Percentiles rank a stretch among this genome's conserved stretches.
Evolutionary conservation across 768 basidiomycete species (phyloP).

Genomic region (Lentinus brumalis): DNA sequence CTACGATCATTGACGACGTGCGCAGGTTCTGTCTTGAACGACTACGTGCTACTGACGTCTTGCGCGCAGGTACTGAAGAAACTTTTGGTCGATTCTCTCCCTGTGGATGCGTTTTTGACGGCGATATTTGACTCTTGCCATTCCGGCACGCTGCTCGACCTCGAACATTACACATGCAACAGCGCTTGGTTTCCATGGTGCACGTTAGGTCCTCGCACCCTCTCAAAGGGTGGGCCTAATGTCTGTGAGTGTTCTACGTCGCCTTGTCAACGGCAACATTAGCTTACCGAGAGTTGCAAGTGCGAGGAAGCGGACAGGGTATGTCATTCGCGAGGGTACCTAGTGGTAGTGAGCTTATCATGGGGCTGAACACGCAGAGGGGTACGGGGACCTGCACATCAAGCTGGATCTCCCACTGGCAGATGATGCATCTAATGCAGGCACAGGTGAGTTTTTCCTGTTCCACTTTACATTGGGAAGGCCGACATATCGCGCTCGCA

Average conservation of each 20-base stretch:
- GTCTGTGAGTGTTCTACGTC: too few relatives aligned
- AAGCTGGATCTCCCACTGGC: too few relatives aligned
- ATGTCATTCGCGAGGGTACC: background rate
- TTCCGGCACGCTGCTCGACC: constrained; percentile 22
- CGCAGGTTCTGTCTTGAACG: background rate
- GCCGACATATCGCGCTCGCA: too few relatives aligned
- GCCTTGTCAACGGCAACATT: background rate
- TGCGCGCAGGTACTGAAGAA: constrained; percentile 14
- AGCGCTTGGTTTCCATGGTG: background rate
- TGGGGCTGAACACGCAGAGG: background rate
- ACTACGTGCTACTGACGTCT: background rate
- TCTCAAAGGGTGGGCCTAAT: too few relatives aligned
- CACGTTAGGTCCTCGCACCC: too few relatives aligned
- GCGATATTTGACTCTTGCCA: constrained; percentile 26
- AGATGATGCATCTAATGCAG: too few relatives aligned
- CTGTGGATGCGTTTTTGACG: constrained; percentile 18
- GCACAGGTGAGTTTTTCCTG: too few relatives aligned
- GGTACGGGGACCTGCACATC: too few relatives aligned
- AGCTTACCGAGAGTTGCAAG: background rate
- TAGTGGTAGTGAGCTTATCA: background rate
- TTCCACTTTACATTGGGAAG: too few relatives aligned
- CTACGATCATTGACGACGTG: constrained; percentile 19
- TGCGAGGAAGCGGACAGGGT: background rate
- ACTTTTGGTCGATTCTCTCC: constrained; percentile 20
- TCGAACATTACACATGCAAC: constrained; percentile 23